Evolutionary conservation across 805 yeast genomes (phyloP).

Genomic region (Kluyveromyces dobzhanskii): DNA sequence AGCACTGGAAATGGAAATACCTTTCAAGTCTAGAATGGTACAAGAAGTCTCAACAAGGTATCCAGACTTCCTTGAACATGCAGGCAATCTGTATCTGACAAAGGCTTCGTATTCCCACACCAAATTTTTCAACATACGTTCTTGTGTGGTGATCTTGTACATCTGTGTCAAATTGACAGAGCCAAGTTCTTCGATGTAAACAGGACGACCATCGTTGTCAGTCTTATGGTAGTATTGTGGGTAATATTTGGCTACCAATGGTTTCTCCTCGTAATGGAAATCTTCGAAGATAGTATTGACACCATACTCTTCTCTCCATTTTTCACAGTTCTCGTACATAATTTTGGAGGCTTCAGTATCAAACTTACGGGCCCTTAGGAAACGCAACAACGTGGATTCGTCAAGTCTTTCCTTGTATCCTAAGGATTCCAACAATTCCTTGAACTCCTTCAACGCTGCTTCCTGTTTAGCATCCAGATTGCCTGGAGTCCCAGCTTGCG

Average conservation of each 20-base stretch:
- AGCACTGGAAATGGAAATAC: slow-evolving; percentile 78
- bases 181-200: slow-evolving; percentile 90
- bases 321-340: slow-evolving; percentile 83
- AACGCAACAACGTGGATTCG: slow-evolving; percentile 76
- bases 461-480: slow-evolving; percentile 63
- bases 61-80: slow-evolving; percentile 80
- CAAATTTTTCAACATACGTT: slow-evolving; percentile 89
- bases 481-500: slow-evolving; percentile 75
- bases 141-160: slow-evolving; percentile 90
- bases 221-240: slow-evolving; percentile 98
- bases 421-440: slow-evolving; percentile 45
- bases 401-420: slow-evolving; percentile 78
- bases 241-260: slow-evolving; percentile 77
- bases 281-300: slow-evolving; percentile 78
- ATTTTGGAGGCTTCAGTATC: slow-evolving; percentile 68
- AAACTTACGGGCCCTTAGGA: slow-evolving; percentile 91
- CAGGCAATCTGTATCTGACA: slow-evolving; percentile 77
- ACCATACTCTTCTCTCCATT: slow-evolving; percentile 85
- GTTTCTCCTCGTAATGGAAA: slow-evolving; percentile 90
- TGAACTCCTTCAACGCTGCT: slow-evolving; percentile 48
- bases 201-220: slow-evolving; percentile 95
- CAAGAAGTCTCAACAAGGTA: slow-evolving; percentile 88
- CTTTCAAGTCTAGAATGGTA: slow-evolving; percentile 91
- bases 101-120: slow-evolving; percentile 98
- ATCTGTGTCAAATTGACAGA: slow-evolving; percentile 81